A percentile compares a stretch with the other conserved stretches of the same genome.
These are phyloP conservation scores for Betula pendula DNA, from an alignment of 306 rosid genomes.

Conservation along the genomic window DNA sequence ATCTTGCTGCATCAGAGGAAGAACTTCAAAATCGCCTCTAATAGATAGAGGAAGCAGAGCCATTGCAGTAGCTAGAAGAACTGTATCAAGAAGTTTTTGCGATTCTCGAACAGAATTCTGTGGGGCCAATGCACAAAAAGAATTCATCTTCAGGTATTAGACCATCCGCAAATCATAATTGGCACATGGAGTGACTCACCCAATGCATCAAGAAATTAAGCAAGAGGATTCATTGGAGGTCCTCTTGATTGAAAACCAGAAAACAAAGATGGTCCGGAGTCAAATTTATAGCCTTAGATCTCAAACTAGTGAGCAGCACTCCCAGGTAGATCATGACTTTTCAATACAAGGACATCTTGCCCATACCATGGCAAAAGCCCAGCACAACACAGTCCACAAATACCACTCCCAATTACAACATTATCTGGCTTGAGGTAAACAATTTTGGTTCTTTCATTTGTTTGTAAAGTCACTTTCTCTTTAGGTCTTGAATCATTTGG, in stretches of 20 bases:
- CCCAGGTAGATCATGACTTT: slow-evolving; percentile 78
- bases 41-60: slow-evolving; percentile 90
- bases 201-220: slow-evolving; percentile 79
- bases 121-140: slow-evolving; percentile 87
- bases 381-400: slow-evolving; percentile 78
- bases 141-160: slow-evolving; percentile 83
- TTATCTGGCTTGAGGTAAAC: background rate
- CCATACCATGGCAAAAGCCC: slow-evolving; percentile 80
- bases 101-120: slow-evolving; percentile 73
- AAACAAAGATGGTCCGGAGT: slow-evolving; percentile 87
- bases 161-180: slow-evolving; percentile 93
- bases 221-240: slow-evolving; percentile 87
- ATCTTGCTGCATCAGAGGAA: slow-evolving; percentile 83
- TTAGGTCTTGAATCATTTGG: background rate
- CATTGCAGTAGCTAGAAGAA: slow-evolving; percentile 87
- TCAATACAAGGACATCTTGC: slow-evolving; percentile 71
- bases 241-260: slow-evolving; percentile 90
- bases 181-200: slow-evolving; percentile 77
- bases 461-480: background rate
- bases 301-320: slow-evolving; percentile 91
- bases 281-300: slow-evolving; percentile 70
- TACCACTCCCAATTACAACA: slow-evolving; percentile 80
- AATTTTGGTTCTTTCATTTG: background rate
- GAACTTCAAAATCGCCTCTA: slow-evolving; percentile 67
- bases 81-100: slow-evolving; percentile 75